These are phyloP conservation scores for Metschnikowia cubensis DNA, from an alignment of 805 yeast genomes.

Conservation along the genomic window DNA sequence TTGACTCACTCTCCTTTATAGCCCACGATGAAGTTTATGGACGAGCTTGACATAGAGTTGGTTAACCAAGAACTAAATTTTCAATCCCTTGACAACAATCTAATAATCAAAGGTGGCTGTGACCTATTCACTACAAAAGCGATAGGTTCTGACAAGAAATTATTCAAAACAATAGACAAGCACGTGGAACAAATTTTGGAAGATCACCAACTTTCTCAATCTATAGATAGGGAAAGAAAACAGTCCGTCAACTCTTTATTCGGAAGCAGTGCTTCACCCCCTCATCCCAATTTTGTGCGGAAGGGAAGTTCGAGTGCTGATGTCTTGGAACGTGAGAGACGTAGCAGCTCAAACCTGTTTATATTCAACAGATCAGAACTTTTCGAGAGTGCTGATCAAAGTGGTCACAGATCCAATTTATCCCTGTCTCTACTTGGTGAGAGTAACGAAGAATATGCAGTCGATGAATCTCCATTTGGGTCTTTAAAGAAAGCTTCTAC, in stretches of 20 bases:
- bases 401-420: constrained; percentile 8
- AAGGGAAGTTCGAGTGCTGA: constrained; percentile 24
- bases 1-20: not conserved
- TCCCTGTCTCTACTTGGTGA: constrained; percentile 13
- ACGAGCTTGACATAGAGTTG: constrained; percentile 87
- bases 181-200: constrained; percentile 58
- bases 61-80: constrained; percentile 71
- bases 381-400: constrained; percentile 1
- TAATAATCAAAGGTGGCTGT: constrained; percentile 74
- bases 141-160: constrained; percentile 82
- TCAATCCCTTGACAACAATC: constrained; percentile 40
- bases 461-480: constrained; percentile 76
- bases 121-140: constrained; percentile 94
- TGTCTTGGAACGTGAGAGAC: constrained; percentile 22
- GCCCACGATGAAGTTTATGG: constrained; percentile 61
- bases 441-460: constrained; percentile 13
- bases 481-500: constrained; percentile 84
- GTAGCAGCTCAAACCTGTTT: constrained; percentile 26
- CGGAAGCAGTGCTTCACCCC: constrained; percentile 38
- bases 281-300: constrained; percentile 18
- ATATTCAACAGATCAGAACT: constrained; percentile 18
- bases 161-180: constrained; percentile 82
- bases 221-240: constrained; percentile 36
- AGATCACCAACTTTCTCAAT: constrained; percentile 40
- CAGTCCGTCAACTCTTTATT: constrained; percentile 33